Conservation (phyloP, 2,329 filamentous ascomycete species). For the Tolypocladium sp. region DNA sequence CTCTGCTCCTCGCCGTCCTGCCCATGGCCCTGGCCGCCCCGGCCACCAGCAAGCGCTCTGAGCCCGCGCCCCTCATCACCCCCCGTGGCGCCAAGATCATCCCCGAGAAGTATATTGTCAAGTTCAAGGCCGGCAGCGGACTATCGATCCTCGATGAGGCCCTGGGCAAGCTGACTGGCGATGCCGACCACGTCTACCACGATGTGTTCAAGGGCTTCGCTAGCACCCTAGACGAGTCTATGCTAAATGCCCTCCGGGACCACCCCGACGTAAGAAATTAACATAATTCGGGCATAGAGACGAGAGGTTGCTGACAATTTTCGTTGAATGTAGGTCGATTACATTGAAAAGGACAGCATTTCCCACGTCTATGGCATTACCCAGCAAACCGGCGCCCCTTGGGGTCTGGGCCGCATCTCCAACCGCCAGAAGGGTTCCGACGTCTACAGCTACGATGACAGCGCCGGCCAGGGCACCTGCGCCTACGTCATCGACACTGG, state of each 20-base stretch:
- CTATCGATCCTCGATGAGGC: slow-evolving; percentile 5
- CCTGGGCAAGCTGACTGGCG: slow-evolving; percentile 8
- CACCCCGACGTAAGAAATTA: slow-evolving; percentile 10
- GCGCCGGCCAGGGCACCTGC: slow-evolving; percentile 24
- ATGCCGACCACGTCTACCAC: slow-evolving; percentile 13
- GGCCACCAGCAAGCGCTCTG: slow-evolving; percentile 2
- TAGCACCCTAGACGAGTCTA: slow-evolving; percentile 7
- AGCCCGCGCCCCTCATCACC: slow-evolving; percentile 10
- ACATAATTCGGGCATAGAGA: too few species aligned
- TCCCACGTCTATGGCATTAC: slow-evolving; percentile 4
- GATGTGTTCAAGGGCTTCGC: slow-evolving; percentile 15
- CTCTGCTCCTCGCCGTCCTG: slow-evolving; percentile 6
- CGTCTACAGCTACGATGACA: slow-evolving; percentile 17
- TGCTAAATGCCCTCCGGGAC: slow-evolving; percentile 10
- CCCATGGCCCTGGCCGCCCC: slow-evolving; percentile 8
- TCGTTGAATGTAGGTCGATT: slow-evolving; percentile 15
- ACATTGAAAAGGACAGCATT: slow-evolving; percentile 25
- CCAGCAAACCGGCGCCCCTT: slow-evolving; percentile 24
- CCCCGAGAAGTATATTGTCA: slow-evolving; percentile 19
- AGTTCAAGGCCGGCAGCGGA: slow-evolving; percentile 10
- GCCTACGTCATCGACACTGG: slow-evolving; percentile 34
- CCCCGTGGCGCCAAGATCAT: slow-evolving; percentile 8
- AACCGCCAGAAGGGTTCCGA: slow-evolving; percentile 12
- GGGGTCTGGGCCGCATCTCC: slow-evolving; percentile 26
- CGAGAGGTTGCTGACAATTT: not conserved